Conservation (phyloP, 2,329 filamentous ascomycete genomes). For the Fusarium sp. region DNA sequence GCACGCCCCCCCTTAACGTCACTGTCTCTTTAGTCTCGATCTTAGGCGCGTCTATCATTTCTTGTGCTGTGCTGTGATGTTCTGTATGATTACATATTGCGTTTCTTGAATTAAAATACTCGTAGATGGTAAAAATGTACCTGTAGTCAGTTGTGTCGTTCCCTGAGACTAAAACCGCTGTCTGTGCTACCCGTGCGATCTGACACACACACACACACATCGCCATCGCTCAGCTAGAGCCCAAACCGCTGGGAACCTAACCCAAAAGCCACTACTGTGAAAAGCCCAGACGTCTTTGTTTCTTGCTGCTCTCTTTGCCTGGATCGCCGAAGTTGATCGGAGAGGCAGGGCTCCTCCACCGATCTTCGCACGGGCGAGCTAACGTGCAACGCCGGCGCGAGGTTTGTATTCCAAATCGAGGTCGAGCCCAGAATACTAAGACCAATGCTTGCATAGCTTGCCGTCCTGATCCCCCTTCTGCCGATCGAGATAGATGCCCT, state of each 20-base stretch:
- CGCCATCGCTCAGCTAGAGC: slow-evolving; percentile 7
- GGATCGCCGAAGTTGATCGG: slow-evolving; percentile 28
- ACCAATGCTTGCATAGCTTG: slow-evolving; percentile 16
- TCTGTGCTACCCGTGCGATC: slow-evolving; percentile 25
- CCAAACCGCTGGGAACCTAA: slow-evolving; percentile 14
- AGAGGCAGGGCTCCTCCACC: slow-evolving; percentile 21
- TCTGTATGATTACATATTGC: slow-evolving; percentile 19
- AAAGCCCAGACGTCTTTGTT: slow-evolving; percentile 15
- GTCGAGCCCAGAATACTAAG: neutral
- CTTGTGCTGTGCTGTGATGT: slow-evolving; percentile 16
- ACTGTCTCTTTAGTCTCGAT: slow-evolving; percentile 36
- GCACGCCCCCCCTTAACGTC: slow-evolving; percentile 31
- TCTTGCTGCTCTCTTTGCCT: neutral
- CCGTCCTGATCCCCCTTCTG: slow-evolving; percentile 2
- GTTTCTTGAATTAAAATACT: slow-evolving; percentile 26
- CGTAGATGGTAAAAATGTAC: slow-evolving; percentile 7
- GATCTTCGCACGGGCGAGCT: slow-evolving; percentile 27
- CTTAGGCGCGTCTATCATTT: slow-evolving; percentile 12
- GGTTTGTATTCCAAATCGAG: slow-evolving; percentile 29
- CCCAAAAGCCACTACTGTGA: slow-evolving; percentile 13
- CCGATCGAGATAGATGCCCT: slow-evolving; percentile 21
- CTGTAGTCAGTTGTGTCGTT: slow-evolving; percentile 20
- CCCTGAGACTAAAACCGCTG: slow-evolving; percentile 3
- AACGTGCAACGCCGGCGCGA: slow-evolving; percentile 34
- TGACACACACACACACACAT: slow-evolving; percentile 24